A percentile compares a stretch with the other conserved stretches of the same genome.
Conservation (phyloP, 148 eudicot genomes). For the Silene uniflora region DNA sequence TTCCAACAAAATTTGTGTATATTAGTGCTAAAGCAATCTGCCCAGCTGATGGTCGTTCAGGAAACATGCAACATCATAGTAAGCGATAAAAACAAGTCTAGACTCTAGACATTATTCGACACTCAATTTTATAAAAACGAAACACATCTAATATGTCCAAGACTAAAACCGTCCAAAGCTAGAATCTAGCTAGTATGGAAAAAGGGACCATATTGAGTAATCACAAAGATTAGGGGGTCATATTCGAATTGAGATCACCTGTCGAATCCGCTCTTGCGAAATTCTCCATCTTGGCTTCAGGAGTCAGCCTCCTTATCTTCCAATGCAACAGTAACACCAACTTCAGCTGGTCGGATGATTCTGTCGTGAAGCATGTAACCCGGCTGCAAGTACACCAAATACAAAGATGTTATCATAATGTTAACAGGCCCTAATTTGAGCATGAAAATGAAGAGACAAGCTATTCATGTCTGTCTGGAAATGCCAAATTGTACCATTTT, state of each 20-base stretch:
- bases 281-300: slow-evolving; percentile 19
- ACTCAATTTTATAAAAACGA: background rate
- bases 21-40: background rate
- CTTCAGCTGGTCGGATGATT: slow-evolving; percentile 91
- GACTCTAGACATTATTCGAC: background rate
- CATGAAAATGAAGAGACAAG: background rate
- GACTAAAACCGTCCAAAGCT: slow-evolving; percentile 8
- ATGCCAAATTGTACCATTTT: background rate
- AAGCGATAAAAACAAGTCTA: background rate
- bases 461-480: background rate
- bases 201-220: slow-evolving; percentile 7
- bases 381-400: slow-evolving; percentile 38
- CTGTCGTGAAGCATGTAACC: slow-evolving; percentile 80
- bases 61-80: background rate
- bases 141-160: background rate
- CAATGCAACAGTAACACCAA: slow-evolving; percentile 68
- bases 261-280: background rate
- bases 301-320: slow-evolving; percentile 39
- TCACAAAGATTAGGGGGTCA: background rate
- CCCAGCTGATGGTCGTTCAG: background rate
- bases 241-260: no score
- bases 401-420: background rate
- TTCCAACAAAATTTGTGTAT: background rate
- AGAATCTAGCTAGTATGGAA: slow-evolving; percentile 2
- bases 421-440: background rate